Percentiles rank a stretch among this genome's conserved stretches.
These are phyloP conservation scores for Rhytidhysteron rufulum DNA, from an alignment of 2,329 filamentous ascomycete species.

Conservation along the genomic window DNA sequence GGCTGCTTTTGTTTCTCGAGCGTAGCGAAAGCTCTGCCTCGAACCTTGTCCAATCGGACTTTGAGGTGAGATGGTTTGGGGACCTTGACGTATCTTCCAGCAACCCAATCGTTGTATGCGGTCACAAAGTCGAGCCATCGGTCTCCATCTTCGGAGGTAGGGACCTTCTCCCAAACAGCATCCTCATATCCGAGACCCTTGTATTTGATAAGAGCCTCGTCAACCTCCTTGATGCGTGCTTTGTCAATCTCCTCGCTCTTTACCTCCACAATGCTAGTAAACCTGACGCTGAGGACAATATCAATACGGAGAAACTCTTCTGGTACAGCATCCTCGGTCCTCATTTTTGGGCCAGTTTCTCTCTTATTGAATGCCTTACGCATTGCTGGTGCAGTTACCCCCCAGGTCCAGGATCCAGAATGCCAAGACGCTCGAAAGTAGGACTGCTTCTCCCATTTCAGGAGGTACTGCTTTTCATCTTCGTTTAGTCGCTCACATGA, in stretches of 20 bases:
- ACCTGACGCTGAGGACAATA: conserved; percentile 81
- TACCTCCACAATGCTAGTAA: conserved; percentile 55
- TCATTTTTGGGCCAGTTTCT: conserved; percentile 65
- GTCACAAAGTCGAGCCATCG: conserved; percentile 75
- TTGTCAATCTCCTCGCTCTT: conserved; percentile 67
- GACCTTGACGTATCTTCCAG: conserved; percentile 69
- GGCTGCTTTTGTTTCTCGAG: conserved; percentile 72
- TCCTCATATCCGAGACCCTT: conserved; percentile 90
- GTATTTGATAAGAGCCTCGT: conserved; percentile 79
- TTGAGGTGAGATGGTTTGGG: conserved; percentile 55
- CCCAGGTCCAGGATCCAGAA: conserved; percentile 84
- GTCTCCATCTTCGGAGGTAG: conserved; percentile 59
- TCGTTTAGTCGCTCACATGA: conserved; percentile 58
- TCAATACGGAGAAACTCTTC: conserved; percentile 83
- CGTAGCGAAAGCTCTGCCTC: conserved; percentile 61
- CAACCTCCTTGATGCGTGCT: conserved; percentile 66
- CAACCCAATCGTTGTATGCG: conserved; percentile 83
- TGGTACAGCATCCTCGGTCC: conserved; percentile 73
- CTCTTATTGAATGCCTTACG: conserved; percentile 73
- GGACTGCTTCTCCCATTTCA: conserved; percentile 81
- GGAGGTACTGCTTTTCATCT: conserved; percentile 83
- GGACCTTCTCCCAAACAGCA: conserved; percentile 82
- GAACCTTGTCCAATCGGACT: conserved; percentile 65
- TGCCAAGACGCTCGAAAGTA: conserved; percentile 85
- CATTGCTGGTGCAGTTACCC: conserved; percentile 60